phyloP scores from a whole-genome alignment of 2,329 filamentous ascomycete species.

The Penicillium expansum region DNA sequence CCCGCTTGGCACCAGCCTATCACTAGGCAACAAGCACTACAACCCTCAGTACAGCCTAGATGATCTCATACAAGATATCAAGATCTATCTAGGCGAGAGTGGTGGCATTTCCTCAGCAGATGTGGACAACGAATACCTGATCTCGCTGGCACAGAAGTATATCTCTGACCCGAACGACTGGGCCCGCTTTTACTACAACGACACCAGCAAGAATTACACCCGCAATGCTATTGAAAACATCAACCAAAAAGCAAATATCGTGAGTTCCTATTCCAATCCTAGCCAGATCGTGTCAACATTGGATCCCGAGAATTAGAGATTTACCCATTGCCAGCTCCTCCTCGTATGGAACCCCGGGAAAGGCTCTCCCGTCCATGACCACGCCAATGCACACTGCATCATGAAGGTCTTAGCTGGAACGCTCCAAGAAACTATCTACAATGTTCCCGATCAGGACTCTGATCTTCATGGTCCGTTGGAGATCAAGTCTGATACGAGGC shows the following conservation, averaged over 20 bases:
- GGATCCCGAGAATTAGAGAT: background rate
- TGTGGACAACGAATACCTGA: slow-evolving; percentile 27
- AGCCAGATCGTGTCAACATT: background rate
- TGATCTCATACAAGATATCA: slow-evolving; percentile 29
- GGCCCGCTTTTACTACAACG: slow-evolving; percentile 30
- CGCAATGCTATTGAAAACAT: slow-evolving; percentile 35
- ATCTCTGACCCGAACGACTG: slow-evolving; percentile 29
- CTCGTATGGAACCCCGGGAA: slow-evolving; percentile 39
- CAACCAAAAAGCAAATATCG: slow-evolving; percentile 34
- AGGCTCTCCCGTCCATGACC: slow-evolving; percentile 36
- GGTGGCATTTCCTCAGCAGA: slow-evolving; percentile 28
- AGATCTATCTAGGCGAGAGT: slow-evolving; percentile 26
- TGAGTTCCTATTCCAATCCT: slow-evolving; percentile 9
- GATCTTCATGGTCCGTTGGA: slow-evolving; percentile 19
- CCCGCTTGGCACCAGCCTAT: slow-evolving; percentile 11
- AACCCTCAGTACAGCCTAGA: slow-evolving; percentile 24
- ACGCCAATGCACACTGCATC: slow-evolving; percentile 38
- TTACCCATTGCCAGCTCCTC: slow-evolving; percentile 22
- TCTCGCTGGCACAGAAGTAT: slow-evolving; percentile 29
- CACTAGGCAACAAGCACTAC: slow-evolving; percentile 18
- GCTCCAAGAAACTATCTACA: slow-evolving; percentile 30
- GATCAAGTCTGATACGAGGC: slow-evolving; percentile 26
- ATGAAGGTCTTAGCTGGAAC: slow-evolving; percentile 37
- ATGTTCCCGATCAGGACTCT: slow-evolving; percentile 15
- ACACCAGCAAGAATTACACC: slow-evolving; percentile 34